These are phyloP conservation scores for Coniosporium tulheliwenetii DNA, from an alignment of 2,329 filamentous ascomycete species.

Conservation along the genomic window DNA sequence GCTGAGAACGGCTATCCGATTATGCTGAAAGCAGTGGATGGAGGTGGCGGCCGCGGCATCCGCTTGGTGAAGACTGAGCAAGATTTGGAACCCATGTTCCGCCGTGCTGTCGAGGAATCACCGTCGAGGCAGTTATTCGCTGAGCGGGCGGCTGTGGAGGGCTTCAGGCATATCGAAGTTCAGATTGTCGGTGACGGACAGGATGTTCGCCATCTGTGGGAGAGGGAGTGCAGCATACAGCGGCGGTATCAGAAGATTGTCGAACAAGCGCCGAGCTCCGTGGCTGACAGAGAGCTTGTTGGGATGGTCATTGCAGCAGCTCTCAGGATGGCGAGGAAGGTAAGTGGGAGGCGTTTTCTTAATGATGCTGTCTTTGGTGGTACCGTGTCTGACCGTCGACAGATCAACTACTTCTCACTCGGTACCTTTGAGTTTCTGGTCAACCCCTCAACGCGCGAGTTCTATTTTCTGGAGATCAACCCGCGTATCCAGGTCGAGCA, in stretches of 20 bases:
- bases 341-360: conserved; percentile 10
- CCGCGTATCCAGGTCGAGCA: conserved; percentile 47
- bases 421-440: conserved; percentile 52
- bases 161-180: conserved; percentile 45
- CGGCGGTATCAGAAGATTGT: conserved; percentile 46
- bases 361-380: not conserved
- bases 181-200: conserved; percentile 43
- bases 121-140: conserved; percentile 42
- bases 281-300: conserved; percentile 30
- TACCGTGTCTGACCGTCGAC: not conserved
- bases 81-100: conserved; percentile 30
- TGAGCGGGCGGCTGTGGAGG: conserved; percentile 46
- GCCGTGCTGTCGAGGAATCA: conserved; percentile 40
- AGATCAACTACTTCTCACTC: conserved; percentile 40
- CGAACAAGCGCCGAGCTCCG: conserved; percentile 40
- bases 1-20: conserved; percentile 34
- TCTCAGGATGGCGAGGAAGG: conserved; percentile 32
- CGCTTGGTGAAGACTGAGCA: conserved; percentile 31
- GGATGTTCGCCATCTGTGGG: conserved; percentile 39
- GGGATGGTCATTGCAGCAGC: conserved; percentile 37
- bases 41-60: conserved; percentile 46
- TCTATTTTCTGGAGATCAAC: conserved; percentile 46
- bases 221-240: conserved; percentile 46
- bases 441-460: conserved; percentile 30
- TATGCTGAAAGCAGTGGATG: conserved; percentile 51